These are phyloP conservation scores for Dryas integrifolia DNA, from an alignment of 331 rosid genomes.

Conservation along the genomic window DNA sequence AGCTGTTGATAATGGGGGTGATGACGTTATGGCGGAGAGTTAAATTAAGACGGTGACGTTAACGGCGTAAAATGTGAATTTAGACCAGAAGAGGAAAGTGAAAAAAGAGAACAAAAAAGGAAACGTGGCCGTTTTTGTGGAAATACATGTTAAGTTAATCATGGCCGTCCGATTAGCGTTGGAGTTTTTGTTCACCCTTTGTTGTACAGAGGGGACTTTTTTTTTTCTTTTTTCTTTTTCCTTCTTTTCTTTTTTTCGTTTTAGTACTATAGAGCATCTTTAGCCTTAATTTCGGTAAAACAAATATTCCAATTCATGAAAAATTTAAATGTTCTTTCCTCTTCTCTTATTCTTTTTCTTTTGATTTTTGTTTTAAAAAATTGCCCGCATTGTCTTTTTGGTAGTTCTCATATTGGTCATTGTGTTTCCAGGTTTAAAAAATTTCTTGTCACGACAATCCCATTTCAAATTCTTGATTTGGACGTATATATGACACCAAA, in stretches of 20 bases:
- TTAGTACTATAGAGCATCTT: slow-evolving; percentile 28
- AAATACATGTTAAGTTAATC: slow-evolving; percentile 9
- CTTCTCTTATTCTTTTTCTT: not conserved
- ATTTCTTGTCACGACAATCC: no score
- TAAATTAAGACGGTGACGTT: slow-evolving; percentile 15
- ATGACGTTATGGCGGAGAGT: slow-evolving; percentile 50
- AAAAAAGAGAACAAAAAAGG: not conserved
- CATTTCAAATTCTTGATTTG: not conserved
- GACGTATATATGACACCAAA: slow-evolving; percentile 8
- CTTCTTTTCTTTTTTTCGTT: not conserved
- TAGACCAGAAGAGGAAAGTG: not conserved
- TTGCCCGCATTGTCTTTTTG: not conserved
- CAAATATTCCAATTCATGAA: not conserved
- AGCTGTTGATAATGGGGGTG: slow-evolving; percentile 29
- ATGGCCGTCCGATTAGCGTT: slow-evolving; percentile 27
- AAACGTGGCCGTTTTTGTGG: slow-evolving; percentile 32
- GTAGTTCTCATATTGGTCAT: not conserved
- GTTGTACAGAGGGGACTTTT: slow-evolving; percentile 16
- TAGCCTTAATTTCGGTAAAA: slow-evolving; percentile 34
- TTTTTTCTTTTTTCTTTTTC: not conserved
- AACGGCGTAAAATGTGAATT: not conserved
- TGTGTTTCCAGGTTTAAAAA: not conserved
- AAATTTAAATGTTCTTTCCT: slow-evolving; percentile 4
- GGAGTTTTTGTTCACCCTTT: slow-evolving; percentile 25
- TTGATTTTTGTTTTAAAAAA: not conserved